phyloP scores from a whole-genome alignment of 1,284 basidiomycete genomes.

The Cystobasidiaceae sp. region DNA sequence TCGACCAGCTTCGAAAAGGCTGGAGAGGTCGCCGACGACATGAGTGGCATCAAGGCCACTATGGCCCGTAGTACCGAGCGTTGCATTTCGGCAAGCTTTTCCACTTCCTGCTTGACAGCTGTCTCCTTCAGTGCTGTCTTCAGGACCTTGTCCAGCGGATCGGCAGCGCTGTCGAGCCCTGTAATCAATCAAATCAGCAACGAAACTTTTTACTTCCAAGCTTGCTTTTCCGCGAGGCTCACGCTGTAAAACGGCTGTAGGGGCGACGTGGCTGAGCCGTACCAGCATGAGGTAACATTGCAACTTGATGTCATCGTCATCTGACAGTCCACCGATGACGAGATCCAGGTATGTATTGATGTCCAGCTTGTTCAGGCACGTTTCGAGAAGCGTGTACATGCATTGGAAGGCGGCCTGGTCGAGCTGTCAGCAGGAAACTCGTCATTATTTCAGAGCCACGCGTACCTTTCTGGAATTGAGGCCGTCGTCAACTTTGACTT shows the following conservation, averaged over 20 bases:
- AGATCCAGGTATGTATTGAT: conserved; percentile 75
- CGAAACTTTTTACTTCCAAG: neutral
- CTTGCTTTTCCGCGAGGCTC: conserved; percentile 33
- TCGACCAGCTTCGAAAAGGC: neutral
- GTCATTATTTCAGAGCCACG: neutral
- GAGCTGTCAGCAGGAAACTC: conserved; percentile 39
- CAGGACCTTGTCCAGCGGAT: conserved; percentile 75
- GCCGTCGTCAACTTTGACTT: conserved; percentile 88
- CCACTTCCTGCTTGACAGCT: conserved; percentile 91
- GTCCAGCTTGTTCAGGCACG: conserved; percentile 77
- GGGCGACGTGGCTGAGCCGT: conserved; percentile 77
- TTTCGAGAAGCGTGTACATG: conserved; percentile 91
- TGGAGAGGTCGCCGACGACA: conserved; percentile 2
- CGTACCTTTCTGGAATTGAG: conserved; percentile 64
- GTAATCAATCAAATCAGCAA: too few species aligned
- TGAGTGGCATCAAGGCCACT: conserved; percentile 37
- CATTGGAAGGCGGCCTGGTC: conserved; percentile 92
- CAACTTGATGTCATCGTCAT: conserved; percentile 96
- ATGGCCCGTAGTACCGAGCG: conserved; percentile 46
- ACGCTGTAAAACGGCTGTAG: conserved; percentile 58
- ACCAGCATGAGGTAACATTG: conserved; percentile 92
- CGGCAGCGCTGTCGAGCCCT: conserved; percentile 77
- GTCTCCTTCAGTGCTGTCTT: conserved; percentile 63
- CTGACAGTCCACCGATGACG: conserved; percentile 75
- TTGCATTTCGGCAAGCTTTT: conserved; percentile 61